phyloP scores from a whole-genome alignment of 345 rosid species.

The Populus tremula region DNA sequence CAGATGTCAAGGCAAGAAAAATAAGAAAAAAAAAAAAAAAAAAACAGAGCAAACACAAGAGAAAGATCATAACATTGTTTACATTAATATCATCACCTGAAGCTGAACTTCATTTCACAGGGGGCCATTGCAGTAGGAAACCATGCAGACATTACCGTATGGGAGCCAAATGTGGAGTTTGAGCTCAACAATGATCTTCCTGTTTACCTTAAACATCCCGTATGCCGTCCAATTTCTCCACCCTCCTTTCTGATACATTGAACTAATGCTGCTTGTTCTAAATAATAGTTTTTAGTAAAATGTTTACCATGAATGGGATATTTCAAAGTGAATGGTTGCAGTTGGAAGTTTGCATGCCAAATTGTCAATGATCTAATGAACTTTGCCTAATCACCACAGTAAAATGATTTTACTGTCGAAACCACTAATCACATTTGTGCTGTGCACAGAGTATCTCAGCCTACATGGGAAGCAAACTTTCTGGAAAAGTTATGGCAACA shows the following conservation, averaged over 20 bases:
- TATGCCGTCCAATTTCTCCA: conserved; percentile 25
- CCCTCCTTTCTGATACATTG: neutral
- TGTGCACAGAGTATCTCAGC: conserved; percentile 69
- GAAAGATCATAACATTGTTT: neutral
- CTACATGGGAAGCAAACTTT: conserved; percentile 66
- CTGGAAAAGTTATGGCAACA: conserved; percentile 80
- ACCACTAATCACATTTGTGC: neutral
- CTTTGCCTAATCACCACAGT: neutral
- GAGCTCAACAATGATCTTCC: conserved; percentile 61
- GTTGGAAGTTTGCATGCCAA: too few species aligned
- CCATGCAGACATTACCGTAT: conserved; percentile 71
- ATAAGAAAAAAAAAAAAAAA: neutral
- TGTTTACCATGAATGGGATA: too few species aligned
- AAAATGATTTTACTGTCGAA: neutral
- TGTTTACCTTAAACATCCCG: conserved; percentile 67
- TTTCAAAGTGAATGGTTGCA: too few species aligned
- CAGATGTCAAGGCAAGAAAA: neutral
- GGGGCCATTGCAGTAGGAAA: conserved; percentile 73
- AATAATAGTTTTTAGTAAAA: too few species aligned
- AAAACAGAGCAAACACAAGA: neutral
- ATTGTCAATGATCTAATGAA: neutral
- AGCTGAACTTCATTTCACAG: conserved; percentile 33
- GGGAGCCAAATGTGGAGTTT: conserved; percentile 81
- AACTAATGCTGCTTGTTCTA: neutral
- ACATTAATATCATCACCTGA: neutral